phyloP scores from a whole-genome alignment of 495 filamentous ascomycete genomes.

The Aspergillus panamensis region DNA sequence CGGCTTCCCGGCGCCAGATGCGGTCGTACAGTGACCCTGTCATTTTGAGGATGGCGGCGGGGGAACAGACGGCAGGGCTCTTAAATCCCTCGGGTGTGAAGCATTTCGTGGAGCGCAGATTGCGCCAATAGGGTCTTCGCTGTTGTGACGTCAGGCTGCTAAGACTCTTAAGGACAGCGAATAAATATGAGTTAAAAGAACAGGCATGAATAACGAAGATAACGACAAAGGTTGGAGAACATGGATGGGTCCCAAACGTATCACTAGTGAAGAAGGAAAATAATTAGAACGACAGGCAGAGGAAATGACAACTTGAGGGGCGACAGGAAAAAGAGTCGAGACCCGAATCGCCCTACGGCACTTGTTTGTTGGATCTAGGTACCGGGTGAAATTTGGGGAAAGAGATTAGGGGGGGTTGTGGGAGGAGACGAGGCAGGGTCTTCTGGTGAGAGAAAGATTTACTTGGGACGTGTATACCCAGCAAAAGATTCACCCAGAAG shows the following conservation, averaged over 20 bases:
- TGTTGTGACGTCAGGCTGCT: constrained; percentile 8
- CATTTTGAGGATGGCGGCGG: constrained; percentile 29
- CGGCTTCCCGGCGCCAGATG: constrained; percentile 48
- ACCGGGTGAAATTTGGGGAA: background rate
- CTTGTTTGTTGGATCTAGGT: constrained; percentile 3
- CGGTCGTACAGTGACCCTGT: constrained; percentile 44
- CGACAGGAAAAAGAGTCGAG: background rate
- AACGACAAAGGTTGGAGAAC: background rate
- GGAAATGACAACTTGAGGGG: background rate
- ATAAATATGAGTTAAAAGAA: background rate
- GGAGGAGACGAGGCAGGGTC: background rate
- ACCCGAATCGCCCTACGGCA: constrained; percentile 1
- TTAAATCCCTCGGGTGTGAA: constrained; percentile 10
- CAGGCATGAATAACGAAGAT: background rate
- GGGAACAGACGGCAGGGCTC: constrained; percentile 4
- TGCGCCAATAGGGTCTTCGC: constrained; percentile 3
- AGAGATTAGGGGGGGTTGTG: background rate
- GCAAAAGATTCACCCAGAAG: background rate
- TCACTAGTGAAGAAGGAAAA: constrained; percentile 2
- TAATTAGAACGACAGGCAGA: background rate
- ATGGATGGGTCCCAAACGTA: background rate
- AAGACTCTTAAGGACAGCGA: background rate
- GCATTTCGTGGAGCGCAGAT: constrained; percentile 20
- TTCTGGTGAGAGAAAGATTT: background rate
- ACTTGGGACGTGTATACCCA: background rate